Evolutionary conservation across 2,329 filamentous ascomycete species (phyloP).

Genomic region (Ophiostoma novo-ulmi): DNA sequence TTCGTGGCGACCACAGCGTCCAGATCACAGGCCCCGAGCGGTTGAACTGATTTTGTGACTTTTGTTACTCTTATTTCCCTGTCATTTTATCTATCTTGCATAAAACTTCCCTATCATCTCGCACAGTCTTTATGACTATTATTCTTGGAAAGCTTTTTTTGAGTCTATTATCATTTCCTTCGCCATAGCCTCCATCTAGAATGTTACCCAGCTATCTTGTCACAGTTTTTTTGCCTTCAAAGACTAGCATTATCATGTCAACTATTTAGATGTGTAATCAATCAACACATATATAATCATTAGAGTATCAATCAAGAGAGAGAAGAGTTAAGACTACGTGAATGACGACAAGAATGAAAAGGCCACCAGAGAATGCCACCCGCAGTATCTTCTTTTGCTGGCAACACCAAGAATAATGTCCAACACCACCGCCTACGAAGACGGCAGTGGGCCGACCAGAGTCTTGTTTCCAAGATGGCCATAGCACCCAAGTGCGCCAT

Average conservation of each 20-base stretch:
- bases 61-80: background rate
- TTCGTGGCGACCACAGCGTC: background rate
- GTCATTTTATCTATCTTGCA: background rate
- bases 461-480: constrained; percentile 37
- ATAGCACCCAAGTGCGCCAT: constrained; percentile 40
- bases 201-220: background rate
- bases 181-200: background rate
- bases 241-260: background rate
- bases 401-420: background rate
- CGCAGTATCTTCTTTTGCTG: background rate
- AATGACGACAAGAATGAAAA: background rate
- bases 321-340: background rate
- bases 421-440: background rate
- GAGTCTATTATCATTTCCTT: background rate
- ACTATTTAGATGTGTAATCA: background rate
- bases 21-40: background rate
- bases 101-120: background rate
- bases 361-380: background rate
- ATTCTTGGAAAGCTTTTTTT: background rate
- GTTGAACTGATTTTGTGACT: background rate
- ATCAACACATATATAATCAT: background rate
- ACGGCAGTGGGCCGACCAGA: constrained; percentile 12
- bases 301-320: background rate
- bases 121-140: background rate
- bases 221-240: background rate